Conservation (phyloP, 345 rosid species). For the Alliaria petiolata region DNA sequence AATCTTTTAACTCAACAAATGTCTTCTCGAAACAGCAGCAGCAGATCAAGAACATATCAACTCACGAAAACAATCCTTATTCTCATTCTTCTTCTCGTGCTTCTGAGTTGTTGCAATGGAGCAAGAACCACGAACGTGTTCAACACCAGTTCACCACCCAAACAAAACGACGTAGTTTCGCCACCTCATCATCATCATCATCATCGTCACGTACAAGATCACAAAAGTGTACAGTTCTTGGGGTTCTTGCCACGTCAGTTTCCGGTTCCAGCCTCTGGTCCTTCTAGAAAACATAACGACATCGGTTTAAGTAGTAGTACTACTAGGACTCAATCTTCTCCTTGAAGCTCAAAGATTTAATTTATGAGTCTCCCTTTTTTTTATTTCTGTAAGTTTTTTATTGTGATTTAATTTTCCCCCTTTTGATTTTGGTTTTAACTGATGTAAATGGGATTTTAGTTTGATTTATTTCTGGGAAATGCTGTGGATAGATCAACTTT, state of each 20-base stretch:
- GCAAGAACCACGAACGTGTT: constrained; percentile 28
- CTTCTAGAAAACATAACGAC: constrained; percentile 86
- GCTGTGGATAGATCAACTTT: constrained; percentile 3
- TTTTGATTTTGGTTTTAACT: background rate
- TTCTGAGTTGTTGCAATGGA: constrained; percentile 21
- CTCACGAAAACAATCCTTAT: background rate
- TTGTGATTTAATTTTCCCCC: background rate
- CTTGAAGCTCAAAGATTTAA: constrained; percentile 11
- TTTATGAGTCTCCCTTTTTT: no score
- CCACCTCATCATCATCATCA: constrained; percentile 7
- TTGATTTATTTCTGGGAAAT: constrained; percentile 1
- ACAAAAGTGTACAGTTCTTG: constrained; percentile 42
- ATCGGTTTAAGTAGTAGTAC: constrained; percentile 70
- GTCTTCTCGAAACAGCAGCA: constrained; percentile 14
- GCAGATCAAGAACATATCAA: constrained; percentile 14
- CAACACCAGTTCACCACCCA: constrained; percentile 17
- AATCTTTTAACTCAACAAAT: constrained; percentile 1
- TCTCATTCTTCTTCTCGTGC: background rate
- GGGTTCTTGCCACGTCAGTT: constrained; percentile 75
- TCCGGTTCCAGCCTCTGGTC: constrained; percentile 84
- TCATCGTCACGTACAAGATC: constrained; percentile 10
- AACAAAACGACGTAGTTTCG: constrained; percentile 23
- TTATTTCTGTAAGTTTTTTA: constrained; percentile 5
- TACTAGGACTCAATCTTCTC: constrained; percentile 18
- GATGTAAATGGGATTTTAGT: constrained; percentile 16